Evolutionary conservation across 805 yeast genomes (phyloP), one percentile per base, ranked within the genome.

Genomic region (Barnettozyma salicaria): DNA sequence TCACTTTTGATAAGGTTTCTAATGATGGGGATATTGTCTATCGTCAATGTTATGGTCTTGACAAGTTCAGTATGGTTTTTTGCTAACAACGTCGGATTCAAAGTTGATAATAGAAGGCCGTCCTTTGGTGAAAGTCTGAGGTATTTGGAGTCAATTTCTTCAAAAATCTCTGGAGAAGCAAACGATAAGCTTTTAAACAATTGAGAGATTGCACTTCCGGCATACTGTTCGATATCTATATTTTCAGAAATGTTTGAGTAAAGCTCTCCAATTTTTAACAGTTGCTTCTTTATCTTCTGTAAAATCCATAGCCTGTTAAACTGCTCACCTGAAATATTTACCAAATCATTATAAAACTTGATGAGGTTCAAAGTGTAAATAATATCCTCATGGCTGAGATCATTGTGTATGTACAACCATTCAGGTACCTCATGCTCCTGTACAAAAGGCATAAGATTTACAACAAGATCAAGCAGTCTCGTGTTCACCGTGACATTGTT

Each of bases 61-160:
- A 53, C 17, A 16, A 48, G 12, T 6, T 21, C 27, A 4, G 40
- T 13, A 21, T 50, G 53, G 4, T 39, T 12, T 4, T 19, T 7
- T 1, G 43, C 39, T 3, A 53, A 33, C 29, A 43, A 50, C 3
- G 12, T 19, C 9, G 58, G 56, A 14, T 48, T 45, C 23, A 49
- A 19, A 1, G 32, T 25, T 1, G 50, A 33, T 7, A 53, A 24
- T 5, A 53, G 34, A 5, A 27, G 22, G 1, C 20, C 14, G 24
- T 44, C 48, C 1, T 20, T 22, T n/a, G 33, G 34, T 1, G 27
- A 11, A 1, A 50, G n/a, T 1, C 40, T 19, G 13, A 52, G n/a
- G 19, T 31, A 48, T 11, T 34, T 17, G 1, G 30, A n/a, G 18
- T 52, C 50, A 1, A 52, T 9, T 11, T 28, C 20, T 1, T 17